Evolutionary conservation across 1,284 basidiomycete species (phyloP).

Genomic region (Moesziomyces globuligerus): DNA sequence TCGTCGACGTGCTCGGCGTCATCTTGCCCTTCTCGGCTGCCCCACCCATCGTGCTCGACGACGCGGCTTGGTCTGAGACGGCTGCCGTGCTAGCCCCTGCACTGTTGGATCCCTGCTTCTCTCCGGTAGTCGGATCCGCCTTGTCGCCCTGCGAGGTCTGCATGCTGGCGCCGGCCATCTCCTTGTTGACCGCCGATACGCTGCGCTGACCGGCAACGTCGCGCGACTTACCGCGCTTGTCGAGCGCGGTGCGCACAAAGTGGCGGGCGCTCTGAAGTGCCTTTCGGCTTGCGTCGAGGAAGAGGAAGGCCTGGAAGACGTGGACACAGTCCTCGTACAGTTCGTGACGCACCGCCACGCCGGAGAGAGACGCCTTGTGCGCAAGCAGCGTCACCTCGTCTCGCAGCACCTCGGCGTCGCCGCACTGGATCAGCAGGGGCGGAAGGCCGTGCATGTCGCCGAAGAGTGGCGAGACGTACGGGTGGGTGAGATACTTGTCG

Average conservation of each 20-base stretch:
- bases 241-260: slow-evolving; percentile 66
- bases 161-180: slow-evolving; percentile 54
- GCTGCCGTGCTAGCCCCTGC: not conserved
- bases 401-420: slow-evolving; percentile 90
- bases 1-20: slow-evolving; percentile 22
- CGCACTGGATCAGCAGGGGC: slow-evolving; percentile 89
- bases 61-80: not conserved
- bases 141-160: slow-evolving; percentile 47
- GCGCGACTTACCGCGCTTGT: slow-evolving; percentile 54
- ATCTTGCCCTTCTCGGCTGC: slow-evolving; percentile 8
- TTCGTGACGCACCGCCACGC: slow-evolving; percentile 89
- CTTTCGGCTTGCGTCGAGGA: slow-evolving; percentile 66
- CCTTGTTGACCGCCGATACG: slow-evolving; percentile 70
- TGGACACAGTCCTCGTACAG: slow-evolving; percentile 85
- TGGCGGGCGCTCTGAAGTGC: slow-evolving; percentile 65
- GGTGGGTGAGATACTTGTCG: slow-evolving; percentile 89
- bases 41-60: slow-evolving; percentile 16
- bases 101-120: slow-evolving; percentile 8
- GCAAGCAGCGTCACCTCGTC: slow-evolving; percentile 93
- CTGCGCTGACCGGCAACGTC: slow-evolving; percentile 70
- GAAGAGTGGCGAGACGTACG: slow-evolving; percentile 86
- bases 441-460: slow-evolving; percentile 87
- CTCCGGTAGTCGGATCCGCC: slow-evolving; percentile 47
- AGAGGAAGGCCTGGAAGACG: slow-evolving; percentile 67
- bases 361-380: slow-evolving; percentile 88